Conservation (phyloP, 805 yeast genomes). For the Candida peoriensis region DNA sequence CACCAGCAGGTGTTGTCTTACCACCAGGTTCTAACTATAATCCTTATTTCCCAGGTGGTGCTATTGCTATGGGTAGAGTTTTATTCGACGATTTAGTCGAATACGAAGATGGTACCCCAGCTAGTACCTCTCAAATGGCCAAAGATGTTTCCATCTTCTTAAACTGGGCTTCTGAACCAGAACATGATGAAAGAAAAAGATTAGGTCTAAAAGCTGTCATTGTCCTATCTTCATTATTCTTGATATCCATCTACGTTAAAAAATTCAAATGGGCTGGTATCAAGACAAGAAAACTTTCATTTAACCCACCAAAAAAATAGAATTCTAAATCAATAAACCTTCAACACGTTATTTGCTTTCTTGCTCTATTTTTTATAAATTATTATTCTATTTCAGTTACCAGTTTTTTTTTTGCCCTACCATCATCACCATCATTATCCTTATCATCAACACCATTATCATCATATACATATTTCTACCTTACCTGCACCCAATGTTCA, state of each 20-base stretch:
- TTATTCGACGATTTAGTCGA: slow-evolving; percentile 96
- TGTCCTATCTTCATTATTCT: slow-evolving; percentile 71
- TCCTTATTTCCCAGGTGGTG: slow-evolving; percentile 99
- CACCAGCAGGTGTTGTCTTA: slow-evolving; percentile 93
- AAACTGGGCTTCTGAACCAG: slow-evolving; percentile 98
- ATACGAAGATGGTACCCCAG: slow-evolving; percentile 98
- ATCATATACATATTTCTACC: no score
- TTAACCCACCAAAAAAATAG: slow-evolving; percentile 83
- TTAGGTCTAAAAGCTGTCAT: slow-evolving; percentile 90
- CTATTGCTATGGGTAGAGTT: slow-evolving; percentile 99
- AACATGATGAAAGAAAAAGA: slow-evolving; percentile 97
- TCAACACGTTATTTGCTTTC: no score
- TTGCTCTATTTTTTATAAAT: no score
- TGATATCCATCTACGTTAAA: slow-evolving; percentile 86
- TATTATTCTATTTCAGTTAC: no score
- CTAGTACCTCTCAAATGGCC: slow-evolving; percentile 98
- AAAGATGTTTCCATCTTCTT: slow-evolving; percentile 95
- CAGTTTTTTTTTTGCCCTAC: no score
- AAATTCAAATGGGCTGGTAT: slow-evolving; percentile 97
- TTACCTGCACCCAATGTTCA: no score
- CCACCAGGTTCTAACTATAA: slow-evolving; percentile 96
- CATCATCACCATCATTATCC: no score
- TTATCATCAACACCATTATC: no score
- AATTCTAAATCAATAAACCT: no score
- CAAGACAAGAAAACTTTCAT: slow-evolving; percentile 90